Conservation (phyloP, 495 filamentous ascomycete genomes). For the Aspergillus avenaceus region DNA sequence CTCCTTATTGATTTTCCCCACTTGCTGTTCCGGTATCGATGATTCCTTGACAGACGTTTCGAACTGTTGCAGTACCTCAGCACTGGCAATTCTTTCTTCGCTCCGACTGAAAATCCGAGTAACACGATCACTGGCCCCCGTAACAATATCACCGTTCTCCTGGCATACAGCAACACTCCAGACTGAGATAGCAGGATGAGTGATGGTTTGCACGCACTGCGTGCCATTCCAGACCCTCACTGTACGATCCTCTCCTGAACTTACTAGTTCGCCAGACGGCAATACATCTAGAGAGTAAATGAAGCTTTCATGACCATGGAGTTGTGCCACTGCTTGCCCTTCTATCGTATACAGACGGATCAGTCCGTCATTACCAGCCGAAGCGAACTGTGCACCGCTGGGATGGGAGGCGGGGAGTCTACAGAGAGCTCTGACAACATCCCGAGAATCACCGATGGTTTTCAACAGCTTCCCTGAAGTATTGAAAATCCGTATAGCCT, state of each 20-base stretch:
- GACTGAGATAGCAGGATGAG: slow-evolving; percentile 94
- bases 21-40: slow-evolving; percentile 78
- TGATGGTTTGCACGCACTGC: slow-evolving; percentile 90
- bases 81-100: slow-evolving; percentile 62
- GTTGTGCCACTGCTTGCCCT: slow-evolving; percentile 65
- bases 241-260: slow-evolving; percentile 90
- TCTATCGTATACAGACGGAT: slow-evolving; percentile 80
- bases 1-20: slow-evolving; percentile 83
- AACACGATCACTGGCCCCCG: slow-evolving; percentile 84
- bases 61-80: slow-evolving; percentile 59
- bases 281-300: slow-evolving; percentile 81
- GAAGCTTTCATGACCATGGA: slow-evolving; percentile 90
- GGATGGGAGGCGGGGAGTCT: slow-evolving; percentile 71
- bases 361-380: slow-evolving; percentile 82
- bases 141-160: slow-evolving; percentile 86
- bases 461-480: slow-evolving; percentile 58
- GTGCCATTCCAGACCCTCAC: slow-evolving; percentile 79
- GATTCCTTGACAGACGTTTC: slow-evolving; percentile 77
- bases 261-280: slow-evolving; percentile 83
- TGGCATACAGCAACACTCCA: slow-evolving; percentile 82
- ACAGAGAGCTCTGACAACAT: slow-evolving; percentile 84
- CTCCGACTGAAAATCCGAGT: slow-evolving; percentile 80
- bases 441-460: slow-evolving; percentile 65
- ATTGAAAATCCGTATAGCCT: slow-evolving; percentile 78
- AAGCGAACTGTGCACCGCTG: slow-evolving; percentile 81